Base-by-base conservation (phyloP, 129 eudicot genomes). In the Silybum marianum region DNA sequence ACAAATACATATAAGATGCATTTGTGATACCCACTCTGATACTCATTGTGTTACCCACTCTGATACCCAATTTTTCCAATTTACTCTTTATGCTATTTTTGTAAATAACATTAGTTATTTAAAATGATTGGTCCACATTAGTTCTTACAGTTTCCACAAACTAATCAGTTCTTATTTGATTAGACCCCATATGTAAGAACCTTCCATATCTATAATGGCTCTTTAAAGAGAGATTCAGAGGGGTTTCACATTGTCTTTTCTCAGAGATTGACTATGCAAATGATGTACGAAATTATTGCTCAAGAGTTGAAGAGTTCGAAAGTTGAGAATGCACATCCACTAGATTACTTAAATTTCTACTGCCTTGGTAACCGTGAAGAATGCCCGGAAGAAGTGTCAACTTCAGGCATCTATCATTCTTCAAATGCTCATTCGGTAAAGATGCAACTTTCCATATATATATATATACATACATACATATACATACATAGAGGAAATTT, bases 351-450 rank as follows among this genome's bases (percentile, higher is more conserved):
- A 70, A 95, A 93, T 58, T 95, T 95, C 82, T 95, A 92, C 63
- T 95, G 98, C 88, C 97, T 95, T 72, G 99, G 99, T 18, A 95
- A 93, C 69, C 90, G 99, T 2, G 98, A 95, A 80, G 25, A 75
- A 65, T 34, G 39, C 62, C 73, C 58, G 2, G 87, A 71, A 62
- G 85, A 78, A 76, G 70, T 83, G 39, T 34, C 82, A 69, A 24
- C 86, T 23, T 71, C 71, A 42, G 80, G 54, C 58, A 46, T 24
- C 58, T 75, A 24, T 71, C 81, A 73, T 48, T 58, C 88, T 79
- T 62, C 87, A 25, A 87, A 58, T 80, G 88, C 89, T 63, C 74
- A 79, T 71, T 68, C 85, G 90, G 97, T 91, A 93, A 80, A 32
- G 30, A 71, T 68, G 51, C 79, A 67, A 54, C 66, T 60, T 67